Evolutionary conservation across 129 eudicot species (phyloP), one percentile per base, ranked within the genome.

Genomic region (Flaveria linearis): DNA sequence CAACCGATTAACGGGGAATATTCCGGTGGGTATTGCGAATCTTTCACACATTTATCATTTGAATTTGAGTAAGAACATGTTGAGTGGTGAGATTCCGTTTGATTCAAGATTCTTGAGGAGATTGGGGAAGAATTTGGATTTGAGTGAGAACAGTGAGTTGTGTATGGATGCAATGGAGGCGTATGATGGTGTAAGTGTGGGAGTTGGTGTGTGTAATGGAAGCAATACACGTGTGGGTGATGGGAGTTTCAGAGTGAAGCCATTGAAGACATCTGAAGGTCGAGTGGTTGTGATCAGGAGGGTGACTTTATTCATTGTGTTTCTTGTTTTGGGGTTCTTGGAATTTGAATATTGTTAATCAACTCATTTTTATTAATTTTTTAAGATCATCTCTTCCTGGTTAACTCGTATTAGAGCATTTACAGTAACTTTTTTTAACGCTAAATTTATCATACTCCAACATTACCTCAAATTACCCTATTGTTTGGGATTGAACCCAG

Each of bases 51-150:
- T 92, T 12, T 92, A 89, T 78, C 96, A 92, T 78, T 63, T 92
- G 85, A 92, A 92, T 69, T 73, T 92, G 82, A 92, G 97, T 78
- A 85, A 87, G 71, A 92, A 92, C 58, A 80, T 50, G 63, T 82
- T 92, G 61, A 85, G 74, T 75, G 97, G 97, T 2, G 79, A 73
- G 81, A 82, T 92, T 20, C 96, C 96, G 11, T 92, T 92, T 81
- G 83, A 82, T 81, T 81, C 89, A 42, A 83, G 85, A 70, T 92
- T 92, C 74, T 62, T 92, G 79, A 83, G 81, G 53, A 92, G 97
- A 82, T 39, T 92, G 45, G 92, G 92, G 9, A 84, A 72, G 76
- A 92, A 92, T 67, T 80, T 89, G 81, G 96, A 92, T 58, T 73
- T 92, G 12, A 85, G 92, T 78, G 92, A 86, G 3, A 92, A 92